Evolutionary conservation across 495 filamentous ascomycete genomes (phyloP).

Genomic region (Penicillium samsonianum): DNA sequence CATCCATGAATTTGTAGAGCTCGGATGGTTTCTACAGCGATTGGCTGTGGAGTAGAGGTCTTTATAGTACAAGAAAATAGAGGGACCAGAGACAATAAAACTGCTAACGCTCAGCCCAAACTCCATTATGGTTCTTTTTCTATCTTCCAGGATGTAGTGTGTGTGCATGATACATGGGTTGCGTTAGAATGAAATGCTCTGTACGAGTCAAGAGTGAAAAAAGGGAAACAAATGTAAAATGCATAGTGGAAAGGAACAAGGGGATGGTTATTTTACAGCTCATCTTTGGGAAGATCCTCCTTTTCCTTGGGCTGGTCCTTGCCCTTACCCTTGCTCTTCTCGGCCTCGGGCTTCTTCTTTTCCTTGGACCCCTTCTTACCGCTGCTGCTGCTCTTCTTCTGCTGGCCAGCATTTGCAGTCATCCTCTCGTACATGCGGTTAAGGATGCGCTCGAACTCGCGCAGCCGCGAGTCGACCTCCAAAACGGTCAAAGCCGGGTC

Average conservation of each 20-base stretch:
- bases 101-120: slow-evolving; percentile 14
- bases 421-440: slow-evolving; percentile 66
- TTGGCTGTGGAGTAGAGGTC: not conserved
- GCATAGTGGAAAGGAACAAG: slow-evolving; percentile 6
- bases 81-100: not conserved
- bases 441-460: slow-evolving; percentile 68
- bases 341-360: slow-evolving; percentile 44
- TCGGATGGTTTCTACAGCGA: not conserved
- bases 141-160: slow-evolving; percentile 21
- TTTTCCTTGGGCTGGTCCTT: slow-evolving; percentile 25
- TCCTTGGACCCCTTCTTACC: slow-evolving; percentile 50
- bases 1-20: not conserved
- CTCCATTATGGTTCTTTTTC: slow-evolving; percentile 28
- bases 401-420: slow-evolving; percentile 43
- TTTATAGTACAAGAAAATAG: not conserved
- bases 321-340: slow-evolving; percentile 37
- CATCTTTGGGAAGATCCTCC: slow-evolving; percentile 42
- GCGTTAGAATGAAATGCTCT: slow-evolving; percentile 19
- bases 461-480: slow-evolving; percentile 58
- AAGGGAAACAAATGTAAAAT: slow-evolving; percentile 9
- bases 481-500: slow-evolving; percentile 69
- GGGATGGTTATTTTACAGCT: slow-evolving; percentile 33
- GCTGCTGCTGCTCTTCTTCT: slow-evolving; percentile 52
- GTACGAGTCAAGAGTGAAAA: slow-evolving; percentile 16
- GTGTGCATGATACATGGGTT: slow-evolving; percentile 26